Evolutionary conservation across 2,329 filamentous ascomycete genomes (phyloP), one percentile per base, ranked within the genome.

Genomic region (Botrytis deweyae): DNA sequence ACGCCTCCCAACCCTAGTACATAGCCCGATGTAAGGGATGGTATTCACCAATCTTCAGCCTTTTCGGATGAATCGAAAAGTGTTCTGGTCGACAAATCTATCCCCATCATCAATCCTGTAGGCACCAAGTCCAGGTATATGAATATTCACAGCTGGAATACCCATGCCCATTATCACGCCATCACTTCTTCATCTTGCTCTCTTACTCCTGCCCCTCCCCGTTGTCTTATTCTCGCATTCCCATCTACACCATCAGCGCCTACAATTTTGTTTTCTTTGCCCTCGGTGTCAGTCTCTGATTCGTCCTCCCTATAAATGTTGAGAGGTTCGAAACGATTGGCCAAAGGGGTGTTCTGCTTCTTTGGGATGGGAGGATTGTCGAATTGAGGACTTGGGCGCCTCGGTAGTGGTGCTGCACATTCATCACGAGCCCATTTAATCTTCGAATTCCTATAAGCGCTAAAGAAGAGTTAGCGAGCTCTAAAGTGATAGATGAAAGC

Each of bases 351-450:
- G 52, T 58, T 70, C 64, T 78, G 79, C 76, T 83, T 79, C 77
- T 83, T 85, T 74, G 83, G 84, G n/a, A 80, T 75, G 22, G 44
- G 18, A 20, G 76, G 75, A 18, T 78, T 68, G 33, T 76, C 77
- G 33, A 81, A 79, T 58, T 78, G 81, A 33, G 76, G 79, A 36
- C 75, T 76, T 70, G 74, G 68, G 42, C 76, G 77, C 74, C 76
- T 81, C 62, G 78, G 76, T 68, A 79, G 55, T 77, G 79, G 80
- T 76, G 78, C 74, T 55, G 88, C 88, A 79, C 93, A 97, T 77
- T 95, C 92, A 78, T 97, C 93, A 0, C 84, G 82, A 75, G 87
- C 89, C 87, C 90, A 95, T 22, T 91, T 89, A 77, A 97, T 91
- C 75, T 87, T 90, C 74, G 87, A 89, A 36, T 88, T 86, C 79